Evolutionary conservation across 208 protist genomes (phyloP), one percentile per base, ranked within the genome.

Genomic region (Porcisia deanei): DNA sequence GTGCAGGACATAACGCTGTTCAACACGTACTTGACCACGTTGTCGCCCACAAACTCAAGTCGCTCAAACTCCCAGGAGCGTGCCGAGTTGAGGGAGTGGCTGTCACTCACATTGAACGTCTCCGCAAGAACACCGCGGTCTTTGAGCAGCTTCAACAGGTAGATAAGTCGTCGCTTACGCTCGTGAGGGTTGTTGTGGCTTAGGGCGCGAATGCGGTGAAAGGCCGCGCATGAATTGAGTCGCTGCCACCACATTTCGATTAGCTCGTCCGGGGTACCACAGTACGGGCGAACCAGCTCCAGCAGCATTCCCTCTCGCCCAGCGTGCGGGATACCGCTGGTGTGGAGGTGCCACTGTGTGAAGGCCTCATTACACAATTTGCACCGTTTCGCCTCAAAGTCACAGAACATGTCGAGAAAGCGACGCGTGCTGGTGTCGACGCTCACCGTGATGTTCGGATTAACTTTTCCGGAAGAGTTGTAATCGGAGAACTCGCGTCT

Each of bases 51-150:
- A 43, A 83, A 97, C 80, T 97, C 91, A 6, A 97, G 84, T 10
- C 93, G 88, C 79, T 97, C 93, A 85, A 97, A 97, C 76, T 97
- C 90, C 81, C 85, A 97, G 3, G 87, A 86, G 37, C 93, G 89
- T 16, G 80, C 82, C 34, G 93, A 89, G 41, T 76, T 71, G 55
- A 30, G 55, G 8, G 55, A 59, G 58, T 69, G 81, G 43, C 4
- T 64, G 25, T 47, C 39, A 5, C 74, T 52, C n/a, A 97, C 76
- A 65, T 90, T 91, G 77, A 97, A 97, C 1, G 85, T 85, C 39
- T 97, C 91, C 39, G 67, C 71, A 34, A 97, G 70, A 18, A 97
- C 77, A 41, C 83, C 75, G 22, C 88, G 85, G 61, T 97, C 91
- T 61, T 91, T 92, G 14, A 97, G 84, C 52, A 94, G 88, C 12